Conservation (phyloP, 2,329 filamentous ascomycete genomes). For the Aspergillus aculeatinus region DNA sequence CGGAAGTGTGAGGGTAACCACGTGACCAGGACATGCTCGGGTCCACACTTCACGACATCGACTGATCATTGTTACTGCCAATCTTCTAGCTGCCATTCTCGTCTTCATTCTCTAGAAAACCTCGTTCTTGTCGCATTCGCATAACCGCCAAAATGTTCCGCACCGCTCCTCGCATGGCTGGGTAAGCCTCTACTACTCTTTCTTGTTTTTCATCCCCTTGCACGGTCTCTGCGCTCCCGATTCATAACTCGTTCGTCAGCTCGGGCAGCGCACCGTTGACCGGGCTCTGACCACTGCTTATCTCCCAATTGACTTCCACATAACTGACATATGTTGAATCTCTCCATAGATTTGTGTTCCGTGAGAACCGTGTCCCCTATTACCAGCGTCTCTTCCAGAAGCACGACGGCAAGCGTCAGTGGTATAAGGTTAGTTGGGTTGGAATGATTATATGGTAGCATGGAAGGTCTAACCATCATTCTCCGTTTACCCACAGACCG, state of each 20-base stretch:
- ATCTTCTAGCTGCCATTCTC: slow-evolving; percentile 27
- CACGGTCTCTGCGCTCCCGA: slow-evolving; percentile 14
- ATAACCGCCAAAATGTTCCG: slow-evolving; percentile 42
- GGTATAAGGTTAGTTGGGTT: slow-evolving; percentile 62
- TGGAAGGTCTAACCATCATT: slow-evolving; percentile 1
- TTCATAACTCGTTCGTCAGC: slow-evolving; percentile 19
- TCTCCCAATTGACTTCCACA: not conserved
- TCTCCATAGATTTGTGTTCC: slow-evolving; percentile 53
- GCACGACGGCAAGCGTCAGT: slow-evolving; percentile 65
- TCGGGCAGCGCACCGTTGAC: slow-evolving; percentile 18
- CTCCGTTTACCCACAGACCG: slow-evolving; percentile 42
- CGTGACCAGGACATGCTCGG: slow-evolving; percentile 26
- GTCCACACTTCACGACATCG: slow-evolving; percentile 32
- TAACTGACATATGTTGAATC: slow-evolving; percentile 18
- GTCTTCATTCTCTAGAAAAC: slow-evolving; percentile 24
- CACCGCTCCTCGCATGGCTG: slow-evolving; percentile 44
- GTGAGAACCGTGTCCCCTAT: slow-evolving; percentile 66
- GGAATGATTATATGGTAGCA: not conserved
- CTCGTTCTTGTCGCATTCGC: slow-evolving; percentile 22
- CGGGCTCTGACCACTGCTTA: slow-evolving; percentile 6
- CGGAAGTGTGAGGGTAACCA: slow-evolving; percentile 35
- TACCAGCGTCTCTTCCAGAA: slow-evolving; percentile 68
- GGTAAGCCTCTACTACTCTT: slow-evolving; percentile 34
- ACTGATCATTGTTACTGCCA: slow-evolving; percentile 22
- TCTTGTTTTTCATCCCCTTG: not conserved